Evolutionary conservation across 2,329 filamentous ascomycete genomes (phyloP).

Genomic region (Fusarium sp.): DNA sequence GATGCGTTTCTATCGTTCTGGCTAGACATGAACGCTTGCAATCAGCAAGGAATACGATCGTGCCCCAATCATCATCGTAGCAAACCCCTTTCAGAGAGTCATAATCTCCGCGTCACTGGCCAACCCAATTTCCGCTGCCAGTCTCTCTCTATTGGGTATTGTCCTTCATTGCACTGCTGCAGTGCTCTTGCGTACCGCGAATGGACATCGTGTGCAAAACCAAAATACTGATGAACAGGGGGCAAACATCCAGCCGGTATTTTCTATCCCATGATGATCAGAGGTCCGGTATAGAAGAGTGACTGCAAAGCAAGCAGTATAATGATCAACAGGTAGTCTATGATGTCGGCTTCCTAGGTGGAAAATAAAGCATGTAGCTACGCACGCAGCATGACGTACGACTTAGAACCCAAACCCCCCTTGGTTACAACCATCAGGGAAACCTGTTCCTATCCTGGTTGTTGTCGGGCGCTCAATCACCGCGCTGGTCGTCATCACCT

Average conservation of each 20-base stretch:
- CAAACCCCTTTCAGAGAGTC: conserved; percentile 16
- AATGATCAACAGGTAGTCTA: neutral
- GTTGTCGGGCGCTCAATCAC: neutral
- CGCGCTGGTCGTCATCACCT: neutral
- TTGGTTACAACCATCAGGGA: neutral
- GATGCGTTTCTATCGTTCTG: conserved; percentile 6
- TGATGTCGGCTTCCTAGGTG: neutral
- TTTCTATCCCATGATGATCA: neutral
- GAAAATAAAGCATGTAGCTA: conserved; percentile 8
- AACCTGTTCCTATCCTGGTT: neutral
- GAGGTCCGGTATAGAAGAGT: neutral
- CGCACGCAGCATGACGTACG: conserved; percentile 1
- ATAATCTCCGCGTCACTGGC: conserved; percentile 7
- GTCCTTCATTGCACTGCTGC: conserved; percentile 4
- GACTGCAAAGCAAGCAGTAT: conserved; percentile 3
- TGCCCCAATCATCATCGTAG: conserved; percentile 24
- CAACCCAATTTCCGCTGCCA: conserved; percentile 13
- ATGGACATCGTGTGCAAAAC: conserved; percentile 9
- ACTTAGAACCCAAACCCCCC: neutral
- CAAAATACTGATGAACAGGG: neutral
- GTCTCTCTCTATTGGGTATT: conserved; percentile 6
- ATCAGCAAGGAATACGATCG: conserved; percentile 14
- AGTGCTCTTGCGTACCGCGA: conserved; percentile 9
- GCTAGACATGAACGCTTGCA: conserved; percentile 4
- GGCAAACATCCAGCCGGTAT: neutral